Conservation (phyloP, 495 filamentous ascomycete genomes). For the Wilcoxina mikolae region DNA sequence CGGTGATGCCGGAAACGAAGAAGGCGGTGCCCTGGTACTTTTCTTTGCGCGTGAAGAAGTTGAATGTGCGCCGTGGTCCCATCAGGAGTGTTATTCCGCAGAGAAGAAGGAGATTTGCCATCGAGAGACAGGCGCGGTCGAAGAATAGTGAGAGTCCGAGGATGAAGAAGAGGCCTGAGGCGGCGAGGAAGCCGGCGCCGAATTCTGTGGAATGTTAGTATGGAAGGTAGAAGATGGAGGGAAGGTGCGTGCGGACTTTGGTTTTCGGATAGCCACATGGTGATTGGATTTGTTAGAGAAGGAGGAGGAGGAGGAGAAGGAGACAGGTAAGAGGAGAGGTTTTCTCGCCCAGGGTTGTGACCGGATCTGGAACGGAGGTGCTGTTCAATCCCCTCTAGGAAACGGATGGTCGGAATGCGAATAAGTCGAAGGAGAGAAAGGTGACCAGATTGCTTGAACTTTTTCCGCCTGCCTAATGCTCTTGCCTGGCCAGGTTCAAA, state of each 20-base stretch:
- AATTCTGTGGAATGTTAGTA: constrained; percentile 49
- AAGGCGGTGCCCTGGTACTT: constrained; percentile 85
- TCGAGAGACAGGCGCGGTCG: constrained; percentile 49
- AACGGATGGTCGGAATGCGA: too few relatives aligned
- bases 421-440: too few relatives aligned
- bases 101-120: constrained; percentile 65
- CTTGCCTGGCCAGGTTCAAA: too few relatives aligned
- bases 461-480: too few relatives aligned
- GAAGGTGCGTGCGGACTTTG: constrained; percentile 54
- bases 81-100: constrained; percentile 90
- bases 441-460: too few relatives aligned
- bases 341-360: too few relatives aligned
- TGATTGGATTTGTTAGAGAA: too few relatives aligned
- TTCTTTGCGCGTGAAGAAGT: constrained; percentile 85
- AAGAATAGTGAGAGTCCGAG: constrained; percentile 93
- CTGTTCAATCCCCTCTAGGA: too few relatives aligned
- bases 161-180: constrained; percentile 70
- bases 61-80: constrained; percentile 73
- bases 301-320: too few relatives aligned
- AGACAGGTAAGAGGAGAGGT: too few relatives aligned
- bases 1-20: constrained; percentile 65
- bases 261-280: constrained; percentile 90
- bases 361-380: too few relatives aligned
- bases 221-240: neutral
- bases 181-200: constrained; percentile 88